These are phyloP conservation scores for Clarireedia homoeocarpa DNA, from an alignment of 2,329 filamentous ascomycete genomes.

Conservation along the genomic window DNA sequence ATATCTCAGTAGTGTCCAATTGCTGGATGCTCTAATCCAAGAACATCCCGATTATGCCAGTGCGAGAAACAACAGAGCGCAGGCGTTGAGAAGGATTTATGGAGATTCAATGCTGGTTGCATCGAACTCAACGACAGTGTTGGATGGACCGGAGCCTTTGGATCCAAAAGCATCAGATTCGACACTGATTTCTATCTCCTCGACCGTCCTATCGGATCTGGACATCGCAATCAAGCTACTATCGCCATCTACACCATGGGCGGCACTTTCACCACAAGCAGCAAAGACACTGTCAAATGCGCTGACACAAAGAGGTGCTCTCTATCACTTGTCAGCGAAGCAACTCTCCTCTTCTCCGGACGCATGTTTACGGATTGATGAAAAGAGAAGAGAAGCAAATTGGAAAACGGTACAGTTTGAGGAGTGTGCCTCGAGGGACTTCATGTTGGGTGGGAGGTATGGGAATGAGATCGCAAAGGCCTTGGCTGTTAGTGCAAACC, in stretches of 20 bases:
- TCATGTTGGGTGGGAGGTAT: slow-evolving; percentile 55
- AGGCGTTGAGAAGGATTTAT: slow-evolving; percentile 54
- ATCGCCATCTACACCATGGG: slow-evolving; percentile 42
- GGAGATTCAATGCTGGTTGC: slow-evolving; percentile 37
- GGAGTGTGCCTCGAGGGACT: slow-evolving; percentile 53
- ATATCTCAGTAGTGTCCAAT: slow-evolving; percentile 41
- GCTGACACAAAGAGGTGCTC: slow-evolving; percentile 62
- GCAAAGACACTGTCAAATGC: slow-evolving; percentile 61
- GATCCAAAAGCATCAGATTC: slow-evolving; percentile 36
- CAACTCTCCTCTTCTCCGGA: slow-evolving; percentile 9
- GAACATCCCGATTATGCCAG: slow-evolving; percentile 60
- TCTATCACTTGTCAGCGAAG: slow-evolving; percentile 52
- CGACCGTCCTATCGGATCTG: slow-evolving; percentile 43
- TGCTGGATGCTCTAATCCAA: slow-evolving; percentile 48
- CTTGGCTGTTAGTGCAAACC: slow-evolving; percentile 57
- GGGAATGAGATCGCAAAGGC: slow-evolving; percentile 59
- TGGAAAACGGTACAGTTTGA: slow-evolving; percentile 46
- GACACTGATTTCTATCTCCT: slow-evolving; percentile 34
- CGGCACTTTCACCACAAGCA: slow-evolving; percentile 53
- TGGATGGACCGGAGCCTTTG: slow-evolving; percentile 4
- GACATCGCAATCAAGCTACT: slow-evolving; percentile 50
- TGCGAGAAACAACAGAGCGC: slow-evolving; percentile 67
- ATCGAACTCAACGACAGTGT: background rate
- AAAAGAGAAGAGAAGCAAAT: background rate
- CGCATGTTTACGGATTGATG: slow-evolving; percentile 15